Base-by-base conservation (phyloP, 257 asterid genomes). In the Knoxia roxburghii region DNA sequence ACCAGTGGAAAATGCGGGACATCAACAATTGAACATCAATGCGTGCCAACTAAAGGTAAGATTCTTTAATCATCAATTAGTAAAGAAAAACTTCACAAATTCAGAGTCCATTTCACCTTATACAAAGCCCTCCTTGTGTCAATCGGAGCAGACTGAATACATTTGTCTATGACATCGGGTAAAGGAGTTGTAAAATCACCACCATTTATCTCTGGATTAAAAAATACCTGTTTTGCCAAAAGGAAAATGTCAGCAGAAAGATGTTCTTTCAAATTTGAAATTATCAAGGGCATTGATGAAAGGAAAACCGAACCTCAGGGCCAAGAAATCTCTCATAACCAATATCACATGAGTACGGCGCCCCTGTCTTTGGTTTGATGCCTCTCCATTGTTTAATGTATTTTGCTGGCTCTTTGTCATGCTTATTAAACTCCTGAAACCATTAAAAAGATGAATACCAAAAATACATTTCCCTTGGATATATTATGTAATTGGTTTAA, bases 241-340 rank as follows among this genome's bases (percentile, higher is more conserved):
- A 62, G 64, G 18, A 24, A 54, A 26, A 49, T 58, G 52, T 57
- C 40, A 48, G 68, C 56, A 60, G 41, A 69, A 40, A 30, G 68
- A 9, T 68, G 26, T 50, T 37, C 64, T 52, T 51, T 49, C 48
- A 35, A 26, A 68, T 68, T 51, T 39, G 58, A 68, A 61, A 66
- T 58, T 61, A 57, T 58, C 68, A 74, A 72, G 27, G 46, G 63
- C 72, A 71, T 62, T 63, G 68, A 73, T 52, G 40, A 49, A 68
- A 68, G 62, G 76, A 68, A 33, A 58, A 30, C 70, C 86, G 64
- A 67, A 88, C 97, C 99, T 94, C 99, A 20, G 99, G 99, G 63
- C 97, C 99, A 74, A 94, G 97, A 78, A 94, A 94, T 65, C 96
- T 85, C 72, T 94, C 99, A 78, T 94, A 94, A 82, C 99, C 99